These are phyloP conservation scores for Podospora pseudoanserina DNA, from an alignment of 495 filamentous ascomycete species.

Conservation along the genomic window DNA sequence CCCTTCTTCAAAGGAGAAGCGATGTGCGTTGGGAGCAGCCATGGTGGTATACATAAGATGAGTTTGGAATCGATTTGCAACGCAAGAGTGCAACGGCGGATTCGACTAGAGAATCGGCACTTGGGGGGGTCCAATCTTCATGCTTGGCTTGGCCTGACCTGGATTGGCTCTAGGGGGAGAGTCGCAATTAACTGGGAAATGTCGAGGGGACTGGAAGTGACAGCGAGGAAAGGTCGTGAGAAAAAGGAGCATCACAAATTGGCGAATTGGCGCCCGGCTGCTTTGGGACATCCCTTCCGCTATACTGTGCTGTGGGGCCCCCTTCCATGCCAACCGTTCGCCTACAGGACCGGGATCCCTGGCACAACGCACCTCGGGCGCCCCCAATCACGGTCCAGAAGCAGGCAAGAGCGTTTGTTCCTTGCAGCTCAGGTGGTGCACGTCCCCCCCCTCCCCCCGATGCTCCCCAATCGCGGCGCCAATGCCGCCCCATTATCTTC, in stretches of 20 bases:
- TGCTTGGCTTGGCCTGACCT: slow-evolving; percentile 10
- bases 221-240: slow-evolving; percentile 2
- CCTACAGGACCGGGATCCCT: neutral
- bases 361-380: neutral
- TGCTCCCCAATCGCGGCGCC: neutral
- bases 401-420: slow-evolving; percentile 4
- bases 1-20: slow-evolving; percentile 6
- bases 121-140: slow-evolving; percentile 1
- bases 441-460: neutral
- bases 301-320: neutral
- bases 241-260: neutral
- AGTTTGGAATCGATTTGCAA: neutral
- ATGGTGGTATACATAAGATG: slow-evolving; percentile 26
- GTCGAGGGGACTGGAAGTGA: neutral
- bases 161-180: slow-evolving; percentile 12
- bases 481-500: slow-evolving; percentile 1
- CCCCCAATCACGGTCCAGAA: slow-evolving; percentile 7
- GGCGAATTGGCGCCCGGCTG: neutral
- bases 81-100: slow-evolving; percentile 6
- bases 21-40: slow-evolving; percentile 19
- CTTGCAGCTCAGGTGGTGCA: slow-evolving; percentile 5
- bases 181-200: slow-evolving; percentile 14
- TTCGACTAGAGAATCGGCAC: slow-evolving; percentile 8
- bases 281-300: slow-evolving; percentile 9
- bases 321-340: neutral